Evolutionary conservation across 768 basidiomycete genomes (phyloP).

Genomic region (Phanerochaete sordida): DNA sequence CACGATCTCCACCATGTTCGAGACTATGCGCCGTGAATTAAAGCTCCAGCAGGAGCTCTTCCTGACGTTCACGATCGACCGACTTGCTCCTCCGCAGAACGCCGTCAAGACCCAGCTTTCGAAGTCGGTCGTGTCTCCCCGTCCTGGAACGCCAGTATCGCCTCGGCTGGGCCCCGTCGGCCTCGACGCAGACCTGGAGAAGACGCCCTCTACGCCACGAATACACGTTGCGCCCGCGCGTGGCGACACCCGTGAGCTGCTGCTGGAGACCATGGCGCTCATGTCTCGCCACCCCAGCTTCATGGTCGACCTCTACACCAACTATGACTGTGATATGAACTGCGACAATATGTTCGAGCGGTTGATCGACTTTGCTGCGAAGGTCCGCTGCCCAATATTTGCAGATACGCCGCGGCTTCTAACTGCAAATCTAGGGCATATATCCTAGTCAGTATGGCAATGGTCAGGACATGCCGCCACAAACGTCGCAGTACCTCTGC

Average conservation of each 20-base stretch:
- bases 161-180: constrained; percentile 40
- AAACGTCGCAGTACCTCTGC: constrained; percentile 82
- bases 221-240: constrained; percentile 71
- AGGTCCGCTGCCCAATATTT: too few species aligned
- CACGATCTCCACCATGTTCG: constrained; percentile 83
- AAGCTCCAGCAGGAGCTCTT: constrained; percentile 96
- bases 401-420: neutral
- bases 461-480: constrained; percentile 58
- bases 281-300: constrained; percentile 83
- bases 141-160: constrained; percentile 26
- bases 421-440: constrained; percentile 53
- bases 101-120: constrained; percentile 16
- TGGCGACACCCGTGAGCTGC: constrained; percentile 83
- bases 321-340: constrained; percentile 96
- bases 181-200: constrained; percentile 18
- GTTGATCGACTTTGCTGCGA: constrained; percentile 82
- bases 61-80: constrained; percentile 89
- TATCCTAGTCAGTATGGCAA: constrained; percentile 65
- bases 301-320: constrained; percentile 93
- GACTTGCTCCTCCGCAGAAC: constrained; percentile 61
- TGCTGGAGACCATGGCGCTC: constrained; percentile 83
- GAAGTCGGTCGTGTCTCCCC: constrained; percentile 17
- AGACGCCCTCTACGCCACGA: constrained; percentile 35
- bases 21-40: constrained; percentile 79
- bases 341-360: constrained; percentile 96